phyloP scores from a whole-genome alignment of 495 filamentous ascomycete species.

The Copromyces sp. region DNA sequence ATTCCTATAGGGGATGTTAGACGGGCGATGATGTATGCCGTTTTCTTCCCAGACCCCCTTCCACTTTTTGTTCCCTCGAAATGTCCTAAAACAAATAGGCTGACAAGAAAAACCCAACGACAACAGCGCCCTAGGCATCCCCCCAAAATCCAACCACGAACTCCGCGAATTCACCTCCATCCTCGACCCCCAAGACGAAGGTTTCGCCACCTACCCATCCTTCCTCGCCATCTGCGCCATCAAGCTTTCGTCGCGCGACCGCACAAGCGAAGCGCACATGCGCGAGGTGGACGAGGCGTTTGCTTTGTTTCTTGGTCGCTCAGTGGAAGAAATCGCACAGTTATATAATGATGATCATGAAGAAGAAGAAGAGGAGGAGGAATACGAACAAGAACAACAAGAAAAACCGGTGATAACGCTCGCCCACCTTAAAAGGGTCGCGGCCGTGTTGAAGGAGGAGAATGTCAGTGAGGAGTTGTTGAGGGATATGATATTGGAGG shows the following conservation, averaged over 20 bases:
- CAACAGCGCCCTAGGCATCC: conserved; percentile 61
- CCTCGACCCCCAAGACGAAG: conserved; percentile 70
- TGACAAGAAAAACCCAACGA: neutral
- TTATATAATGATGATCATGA: neutral
- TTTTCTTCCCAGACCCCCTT: neutral
- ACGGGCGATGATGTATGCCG: conserved; percentile 61
- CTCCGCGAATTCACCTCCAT: conserved; percentile 64
- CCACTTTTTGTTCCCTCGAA: neutral
- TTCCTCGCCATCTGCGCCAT: conserved; percentile 82
- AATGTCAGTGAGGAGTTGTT: conserved; percentile 70
- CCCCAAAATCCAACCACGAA: conserved; percentile 51
- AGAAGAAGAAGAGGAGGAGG: neutral
- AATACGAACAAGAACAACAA: conserved; percentile 11
- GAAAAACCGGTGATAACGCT: conserved; percentile 52
- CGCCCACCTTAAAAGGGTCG: conserved; percentile 64
- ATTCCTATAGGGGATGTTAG: conserved; percentile 70
- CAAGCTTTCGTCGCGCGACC: conserved; percentile 53
- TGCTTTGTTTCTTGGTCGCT: conserved; percentile 48
- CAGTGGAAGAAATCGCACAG: neutral
- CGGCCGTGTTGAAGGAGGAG: conserved; percentile 73
- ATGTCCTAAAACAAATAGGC: neutral
- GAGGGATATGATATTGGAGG: conserved; percentile 87
- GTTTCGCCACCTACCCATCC: conserved; percentile 60
- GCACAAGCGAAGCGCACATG: conserved; percentile 39
- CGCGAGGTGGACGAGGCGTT: conserved; percentile 75